Base-by-base conservation (phyloP, 768 basidiomycete genomes). In the Russula sp. region DNA sequence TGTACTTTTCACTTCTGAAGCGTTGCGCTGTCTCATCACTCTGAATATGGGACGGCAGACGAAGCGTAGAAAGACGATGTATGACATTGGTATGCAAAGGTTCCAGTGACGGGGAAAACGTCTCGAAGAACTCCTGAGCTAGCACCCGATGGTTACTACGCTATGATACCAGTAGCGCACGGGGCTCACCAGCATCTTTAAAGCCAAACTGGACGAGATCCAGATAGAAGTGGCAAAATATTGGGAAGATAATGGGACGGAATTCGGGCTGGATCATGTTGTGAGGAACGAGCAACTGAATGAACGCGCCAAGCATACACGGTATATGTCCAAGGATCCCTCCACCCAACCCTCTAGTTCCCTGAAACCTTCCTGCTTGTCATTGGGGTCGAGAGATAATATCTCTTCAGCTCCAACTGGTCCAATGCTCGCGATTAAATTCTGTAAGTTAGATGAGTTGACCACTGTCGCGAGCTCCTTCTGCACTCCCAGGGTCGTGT, bases 171-270 rank as follows among this genome's bases (percentile, higher is more conserved):
- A 29, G 41, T 10, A 57, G 32, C n/a, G 11, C 25, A 7, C 8
- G 29, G 52, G 52, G 75, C 86, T 65, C 70, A 88, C 95, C 95
- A 66, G 94, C 89, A 70, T 92, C 89, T 70, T 89, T 87, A 73
- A 90, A 93, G 10, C 92, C 93, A 54, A 87, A 85, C 68, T 93
- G 87, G 50, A 98, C 85, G 52, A 99, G 81, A 72, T 98, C 96
- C 35, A 99, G 79, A 73, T 96, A 98, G 71, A 98, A 98, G 74
- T 99, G 93, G 53, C 90, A 93, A 71, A 98, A 98, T 64, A 99
- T 90, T 3, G 97, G 97, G 70, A 94, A 97, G 16, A 97, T 75
- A 39, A 99, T 88, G 48, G 92, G 94, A 48, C 90, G 81, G 68
- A 99, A 89, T 73, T 99, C 95, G 58, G 93, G 92, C 90, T 98